Base-by-base conservation (phyloP, 192 early-diverging fungal species). In the Chytriomyces hyalinus region DNA sequence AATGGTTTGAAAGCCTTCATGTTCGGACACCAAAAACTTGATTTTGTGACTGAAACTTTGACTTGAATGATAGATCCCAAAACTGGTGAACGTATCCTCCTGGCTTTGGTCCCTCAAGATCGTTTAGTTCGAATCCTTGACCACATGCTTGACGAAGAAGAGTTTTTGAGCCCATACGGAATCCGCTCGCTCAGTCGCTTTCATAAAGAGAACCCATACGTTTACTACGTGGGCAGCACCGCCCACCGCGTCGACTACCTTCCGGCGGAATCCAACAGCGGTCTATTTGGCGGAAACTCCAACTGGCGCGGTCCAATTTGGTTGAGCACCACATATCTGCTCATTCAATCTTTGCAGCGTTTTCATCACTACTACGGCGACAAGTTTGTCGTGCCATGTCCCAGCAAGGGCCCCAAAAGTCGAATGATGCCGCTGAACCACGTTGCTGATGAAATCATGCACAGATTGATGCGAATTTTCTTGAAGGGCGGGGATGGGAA, bases 121-220 rank as follows among this genome's bases (percentile, higher is more conserved):
- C 76, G 83, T 67, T 81, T 88, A 7, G 78, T 80, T 4, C 70
- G 61, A 3, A 75, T 88, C 11, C 65, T 88, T 6, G 60, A 65
- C 13, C 80, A 82, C 15, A 61, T 88, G 70, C 79, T 88, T 6
- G 87, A 88, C 61, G 84, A 85, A 57, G 80, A 81, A 62, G 87
- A 88, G 74, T 88, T 88, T 71, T 49, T 88, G 6, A 70, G 63
- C 4, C 83, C 82, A 22, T 87, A 78, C 67, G 87, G 87, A 1
- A 84, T 88, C 53, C 81, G 87, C 4, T 80, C 77, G 7, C 66
- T 88, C 6, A 84, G 83, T n/a, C 86, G 84, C 43, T 85, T 68
- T 63, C 87, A 88, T 66, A 65, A 81, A 46, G 70, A 83, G 2
- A 59, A 87, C 24, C 87, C 87, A 0, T 74, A 87, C 45, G 48